These are phyloP conservation scores for Cenchrus americanus DNA, from an alignment of 176 grass and related monocot species.

Conservation along the genomic window DNA sequence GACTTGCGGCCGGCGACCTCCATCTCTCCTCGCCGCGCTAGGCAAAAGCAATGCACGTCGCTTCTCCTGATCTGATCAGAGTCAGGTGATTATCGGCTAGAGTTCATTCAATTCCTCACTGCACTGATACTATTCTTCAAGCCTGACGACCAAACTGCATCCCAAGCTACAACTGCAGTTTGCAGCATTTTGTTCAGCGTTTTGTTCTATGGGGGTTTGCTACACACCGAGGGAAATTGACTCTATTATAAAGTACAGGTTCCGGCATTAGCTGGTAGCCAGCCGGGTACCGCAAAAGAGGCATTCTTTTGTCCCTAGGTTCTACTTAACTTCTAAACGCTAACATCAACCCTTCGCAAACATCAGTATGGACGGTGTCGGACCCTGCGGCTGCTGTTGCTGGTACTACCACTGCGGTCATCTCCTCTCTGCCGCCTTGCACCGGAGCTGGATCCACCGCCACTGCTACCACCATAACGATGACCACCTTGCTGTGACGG, in stretches of 20 bases:
- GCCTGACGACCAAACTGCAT: background rate
- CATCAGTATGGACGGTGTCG: slow-evolving; percentile 53
- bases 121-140: background rate
- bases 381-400: slow-evolving; percentile 39
- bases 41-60: too few species aligned
- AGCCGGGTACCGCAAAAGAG: too few species aligned
- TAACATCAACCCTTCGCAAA: background rate
- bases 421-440: slow-evolving; percentile 40
- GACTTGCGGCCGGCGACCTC: too few species aligned
- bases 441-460: slow-evolving; percentile 25
- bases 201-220: background rate
- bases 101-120: too few species aligned
- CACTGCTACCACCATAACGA: background rate
- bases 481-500: slow-evolving; percentile 26
- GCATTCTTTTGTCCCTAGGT: background rate
- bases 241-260: background rate
- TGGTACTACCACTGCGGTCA: background rate
- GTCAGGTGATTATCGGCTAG: too few species aligned
- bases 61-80: too few species aligned
- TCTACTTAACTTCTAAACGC: background rate
- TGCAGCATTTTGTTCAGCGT: background rate
- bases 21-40: too few species aligned
- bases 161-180: background rate
- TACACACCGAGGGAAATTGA: background rate
- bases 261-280: background rate